Evolutionary conservation across 768 basidiomycete genomes (phyloP).

Genomic region (Royoungia palumana): DNA sequence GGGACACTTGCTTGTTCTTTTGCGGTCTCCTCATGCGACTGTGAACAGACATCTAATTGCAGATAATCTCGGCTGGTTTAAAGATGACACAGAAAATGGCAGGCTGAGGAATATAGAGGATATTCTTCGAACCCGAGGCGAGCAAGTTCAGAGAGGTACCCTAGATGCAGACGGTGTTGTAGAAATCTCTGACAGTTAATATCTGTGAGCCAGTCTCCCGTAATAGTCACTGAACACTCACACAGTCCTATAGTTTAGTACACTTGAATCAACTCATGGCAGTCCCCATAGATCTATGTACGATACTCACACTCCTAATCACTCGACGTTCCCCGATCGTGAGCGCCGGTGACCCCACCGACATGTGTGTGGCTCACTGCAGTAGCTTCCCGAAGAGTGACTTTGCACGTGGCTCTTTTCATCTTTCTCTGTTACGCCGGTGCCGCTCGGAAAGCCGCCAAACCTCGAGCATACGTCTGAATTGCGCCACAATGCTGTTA

Average conservation of each 20-base stretch:
- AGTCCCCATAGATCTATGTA: slow-evolving; percentile 1
- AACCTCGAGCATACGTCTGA: background rate
- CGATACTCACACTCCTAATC: slow-evolving; percentile 5
- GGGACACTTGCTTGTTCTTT: slow-evolving; percentile 14
- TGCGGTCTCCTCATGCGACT: background rate
- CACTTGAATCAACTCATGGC: background rate
- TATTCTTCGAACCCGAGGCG: slow-evolving; percentile 72
- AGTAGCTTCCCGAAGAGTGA: background rate
- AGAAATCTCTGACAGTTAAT: slow-evolving; percentile 43
- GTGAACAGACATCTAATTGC: slow-evolving; percentile 72
- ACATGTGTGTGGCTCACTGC: background rate
- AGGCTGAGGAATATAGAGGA: slow-evolving; percentile 80
- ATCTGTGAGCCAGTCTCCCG: slow-evolving; percentile 2
- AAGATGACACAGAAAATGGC: slow-evolving; percentile 72
- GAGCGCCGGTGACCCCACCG: no score
- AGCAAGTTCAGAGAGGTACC: slow-evolving; percentile 58
- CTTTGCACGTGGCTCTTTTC: background rate
- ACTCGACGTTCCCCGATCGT: background rate
- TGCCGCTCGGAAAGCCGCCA: no score
- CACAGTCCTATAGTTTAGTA: background rate
- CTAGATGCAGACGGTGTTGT: slow-evolving; percentile 49
- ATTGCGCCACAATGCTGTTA: background rate
- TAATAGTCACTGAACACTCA: background rate
- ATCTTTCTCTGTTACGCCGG: background rate
- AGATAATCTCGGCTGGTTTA: slow-evolving; percentile 91